phyloP scores from a whole-genome alignment of 306 rosid genomes.

The Gleditsia sinensis region DNA sequence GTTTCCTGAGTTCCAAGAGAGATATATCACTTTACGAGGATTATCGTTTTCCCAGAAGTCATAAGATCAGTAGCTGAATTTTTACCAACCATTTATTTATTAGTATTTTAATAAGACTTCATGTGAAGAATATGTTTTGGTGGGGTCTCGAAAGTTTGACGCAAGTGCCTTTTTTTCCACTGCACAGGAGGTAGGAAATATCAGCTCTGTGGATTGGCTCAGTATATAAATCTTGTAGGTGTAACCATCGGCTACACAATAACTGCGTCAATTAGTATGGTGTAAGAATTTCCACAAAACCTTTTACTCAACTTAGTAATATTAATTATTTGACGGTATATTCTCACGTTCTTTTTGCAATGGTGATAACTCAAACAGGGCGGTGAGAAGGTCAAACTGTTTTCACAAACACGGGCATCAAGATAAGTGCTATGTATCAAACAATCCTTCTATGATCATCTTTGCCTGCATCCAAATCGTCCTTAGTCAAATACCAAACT shows the following conservation, averaged over 20 bases:
- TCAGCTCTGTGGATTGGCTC: conserved; percentile 79
- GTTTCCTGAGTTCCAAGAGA: neutral
- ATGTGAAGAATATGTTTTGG: no score
- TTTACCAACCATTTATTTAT: no score
- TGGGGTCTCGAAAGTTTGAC: no score
- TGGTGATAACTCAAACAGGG: conserved; percentile 42
- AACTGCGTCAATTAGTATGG: conserved; percentile 87
- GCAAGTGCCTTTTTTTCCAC: no score
- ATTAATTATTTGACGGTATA: no score
- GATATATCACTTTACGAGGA: neutral
- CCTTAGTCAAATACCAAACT: conserved; percentile 76
- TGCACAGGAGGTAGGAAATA: conserved; percentile 72
- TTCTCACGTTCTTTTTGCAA: neutral
- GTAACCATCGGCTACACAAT: conserved; percentile 82
- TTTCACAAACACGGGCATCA: conserved; percentile 72
- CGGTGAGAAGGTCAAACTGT: conserved; percentile 77
- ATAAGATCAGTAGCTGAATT: no score
- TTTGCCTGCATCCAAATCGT: conserved; percentile 63
- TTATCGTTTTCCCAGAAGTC: no score
- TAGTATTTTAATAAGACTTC: no score
- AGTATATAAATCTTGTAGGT: conserved; percentile 69
- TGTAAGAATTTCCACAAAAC: conserved; percentile 47
- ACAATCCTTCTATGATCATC: conserved; percentile 62
- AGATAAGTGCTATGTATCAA: conserved; percentile 51
- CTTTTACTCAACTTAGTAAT: no score